phyloP scores from a whole-genome alignment of 2,329 filamentous ascomycete species.

The Cladosporium oxysporum region DNA sequence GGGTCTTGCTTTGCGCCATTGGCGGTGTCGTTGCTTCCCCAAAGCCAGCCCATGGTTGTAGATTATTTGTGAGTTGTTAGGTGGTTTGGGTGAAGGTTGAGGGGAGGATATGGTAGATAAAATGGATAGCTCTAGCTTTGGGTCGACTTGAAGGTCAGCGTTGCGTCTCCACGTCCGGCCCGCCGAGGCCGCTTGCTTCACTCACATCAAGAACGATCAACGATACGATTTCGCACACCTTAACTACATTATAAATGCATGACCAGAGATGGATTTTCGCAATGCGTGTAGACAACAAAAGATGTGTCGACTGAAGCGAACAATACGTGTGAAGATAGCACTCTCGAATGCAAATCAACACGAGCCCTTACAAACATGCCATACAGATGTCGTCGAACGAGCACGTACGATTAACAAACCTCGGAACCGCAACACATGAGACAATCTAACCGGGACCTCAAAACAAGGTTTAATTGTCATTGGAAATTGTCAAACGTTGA shows the following conservation, averaged over 20 bases:
- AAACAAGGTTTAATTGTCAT: not conserved
- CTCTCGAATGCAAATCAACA: not conserved
- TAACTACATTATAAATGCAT: not conserved
- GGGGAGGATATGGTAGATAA: not conserved
- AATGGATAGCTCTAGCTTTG: not conserved
- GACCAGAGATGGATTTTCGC: not conserved
- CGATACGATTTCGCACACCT: not conserved
- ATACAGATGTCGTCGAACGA: too few species aligned
- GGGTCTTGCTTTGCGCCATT: constrained; percentile 56
- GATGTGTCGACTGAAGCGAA: not conserved
- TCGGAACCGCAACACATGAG: not conserved
- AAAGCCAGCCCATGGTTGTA: constrained; percentile 63
- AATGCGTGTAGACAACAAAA: not conserved
- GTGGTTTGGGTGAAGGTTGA: not conserved
- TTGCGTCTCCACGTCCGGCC: not conserved
- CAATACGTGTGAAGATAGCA: not conserved
- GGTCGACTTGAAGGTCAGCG: not conserved
- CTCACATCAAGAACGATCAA: not conserved
- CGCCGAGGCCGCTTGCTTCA: not conserved
- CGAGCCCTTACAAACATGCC: too few species aligned
- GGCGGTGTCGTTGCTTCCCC: constrained; percentile 44
- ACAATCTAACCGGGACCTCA: not conserved
- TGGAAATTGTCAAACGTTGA: constrained; percentile 13
- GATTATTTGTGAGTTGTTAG: not conserved
- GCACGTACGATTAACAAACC: not conserved